Evolutionary conservation across 345 rosid species (phyloP).

Genomic region (Salix suchowensis): DNA sequence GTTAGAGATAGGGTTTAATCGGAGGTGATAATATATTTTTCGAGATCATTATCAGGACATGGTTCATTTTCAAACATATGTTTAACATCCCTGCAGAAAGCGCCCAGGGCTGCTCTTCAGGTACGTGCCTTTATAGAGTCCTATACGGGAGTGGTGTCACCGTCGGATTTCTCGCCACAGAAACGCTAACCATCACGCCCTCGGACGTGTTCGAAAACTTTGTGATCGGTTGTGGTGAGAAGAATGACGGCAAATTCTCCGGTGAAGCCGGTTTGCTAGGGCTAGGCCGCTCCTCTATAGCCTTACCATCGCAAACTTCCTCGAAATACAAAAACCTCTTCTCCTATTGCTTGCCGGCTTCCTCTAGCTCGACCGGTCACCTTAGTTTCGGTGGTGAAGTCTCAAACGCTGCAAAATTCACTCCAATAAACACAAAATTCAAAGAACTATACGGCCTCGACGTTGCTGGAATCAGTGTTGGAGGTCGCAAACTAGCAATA

Average conservation of each 20-base stretch:
- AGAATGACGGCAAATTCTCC: neutral
- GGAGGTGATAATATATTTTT: too few relatives aligned
- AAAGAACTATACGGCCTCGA: neutral
- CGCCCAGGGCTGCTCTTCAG: neutral
- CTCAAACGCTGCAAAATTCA: neutral
- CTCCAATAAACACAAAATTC: neutral
- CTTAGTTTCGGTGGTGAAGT: neutral
- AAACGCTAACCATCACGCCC: neutral
- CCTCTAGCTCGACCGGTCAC: neutral
- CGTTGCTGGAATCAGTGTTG: neutral
- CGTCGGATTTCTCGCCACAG: neutral
- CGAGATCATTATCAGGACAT: too few relatives aligned
- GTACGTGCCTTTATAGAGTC: neutral
- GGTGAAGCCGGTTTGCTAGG: neutral
- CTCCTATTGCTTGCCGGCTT: neutral
- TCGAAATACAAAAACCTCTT: neutral
- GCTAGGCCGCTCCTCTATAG: neutral
- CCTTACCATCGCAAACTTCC: neutral
- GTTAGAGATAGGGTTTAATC: too few relatives aligned
- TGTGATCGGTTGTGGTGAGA: neutral
- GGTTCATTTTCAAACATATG: too few relatives aligned
- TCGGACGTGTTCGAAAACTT: neutral
- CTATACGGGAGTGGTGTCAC: neutral
- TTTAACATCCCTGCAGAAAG: neutral
- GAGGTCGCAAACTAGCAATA: neutral